Evolutionary conservation across 176 grass and related monocot genomes (phyloP).

Genomic region (Thinopyrum elongatum): DNA sequence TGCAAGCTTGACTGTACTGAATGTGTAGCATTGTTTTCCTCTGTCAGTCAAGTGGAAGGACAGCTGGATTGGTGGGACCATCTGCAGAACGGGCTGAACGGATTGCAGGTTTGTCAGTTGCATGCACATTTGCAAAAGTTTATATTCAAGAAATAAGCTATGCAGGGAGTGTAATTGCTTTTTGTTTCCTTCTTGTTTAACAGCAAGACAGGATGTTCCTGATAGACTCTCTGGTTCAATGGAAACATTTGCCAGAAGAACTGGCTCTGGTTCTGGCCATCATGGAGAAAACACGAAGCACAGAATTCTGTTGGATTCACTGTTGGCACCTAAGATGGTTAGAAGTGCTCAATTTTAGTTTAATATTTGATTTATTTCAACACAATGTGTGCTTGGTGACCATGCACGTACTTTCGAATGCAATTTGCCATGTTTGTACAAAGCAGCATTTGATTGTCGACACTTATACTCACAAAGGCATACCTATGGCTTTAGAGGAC

Average conservation of each 20-base stretch:
- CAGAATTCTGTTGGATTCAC: slow-evolving; percentile 58
- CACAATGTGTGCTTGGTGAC: neutral
- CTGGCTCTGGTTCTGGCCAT: slow-evolving; percentile 60
- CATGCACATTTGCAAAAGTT: slow-evolving; percentile 22
- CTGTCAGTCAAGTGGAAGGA: slow-evolving; percentile 40
- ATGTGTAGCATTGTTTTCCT: slow-evolving; percentile 24
- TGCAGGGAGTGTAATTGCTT: neutral
- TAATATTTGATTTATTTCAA: neutral
- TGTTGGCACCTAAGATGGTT: slow-evolving; percentile 46
- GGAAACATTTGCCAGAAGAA: slow-evolving; percentile 61
- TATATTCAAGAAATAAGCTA: slow-evolving; percentile 23
- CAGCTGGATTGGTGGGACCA: slow-evolving; percentile 51
- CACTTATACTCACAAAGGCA: neutral
- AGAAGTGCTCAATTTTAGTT: slow-evolving; percentile 34
- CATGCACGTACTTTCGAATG: neutral
- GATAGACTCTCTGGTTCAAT: slow-evolving; percentile 60
- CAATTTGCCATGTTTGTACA: neutral
- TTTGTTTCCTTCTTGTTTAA: slow-evolving; percentile 12
- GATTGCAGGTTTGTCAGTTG: slow-evolving; percentile 56
- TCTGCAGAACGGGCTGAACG: slow-evolving; percentile 70
- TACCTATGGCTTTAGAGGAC: neutral
- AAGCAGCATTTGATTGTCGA: neutral
- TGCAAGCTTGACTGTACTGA: slow-evolving; percentile 22
- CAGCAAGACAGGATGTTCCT: slow-evolving; percentile 67
- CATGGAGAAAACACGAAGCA: slow-evolving; percentile 55